These are phyloP conservation scores for Bifiguratus adelaidae DNA, from an alignment of 192 early-diverging fungal species.

Conservation along the genomic window DNA sequence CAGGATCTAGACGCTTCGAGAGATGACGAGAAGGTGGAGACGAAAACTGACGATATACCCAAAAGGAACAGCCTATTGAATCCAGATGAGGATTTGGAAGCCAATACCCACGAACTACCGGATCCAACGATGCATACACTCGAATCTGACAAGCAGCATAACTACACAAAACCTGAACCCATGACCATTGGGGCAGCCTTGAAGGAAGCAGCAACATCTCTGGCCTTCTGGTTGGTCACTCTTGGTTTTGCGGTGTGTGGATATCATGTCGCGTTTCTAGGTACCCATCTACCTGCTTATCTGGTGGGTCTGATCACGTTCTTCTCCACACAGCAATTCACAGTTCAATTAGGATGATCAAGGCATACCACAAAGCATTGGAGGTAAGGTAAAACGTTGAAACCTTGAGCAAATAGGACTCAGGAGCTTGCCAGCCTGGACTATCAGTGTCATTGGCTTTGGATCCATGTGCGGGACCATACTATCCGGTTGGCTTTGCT, in stretches of 20 bases:
- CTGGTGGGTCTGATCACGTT: not conserved
- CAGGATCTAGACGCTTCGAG: not conserved
- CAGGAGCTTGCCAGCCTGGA: too few species aligned
- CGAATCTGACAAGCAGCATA: too few species aligned
- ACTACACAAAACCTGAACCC: not conserved
- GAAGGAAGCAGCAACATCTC: slow-evolving; percentile 12
- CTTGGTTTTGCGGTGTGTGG: slow-evolving; percentile 20
- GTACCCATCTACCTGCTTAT: slow-evolving; percentile 22
- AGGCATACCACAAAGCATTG: not conserved
- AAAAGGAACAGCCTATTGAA: not conserved
- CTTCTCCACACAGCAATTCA: not conserved
- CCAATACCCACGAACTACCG: too few species aligned
- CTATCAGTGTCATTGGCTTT: slow-evolving; percentile 15
- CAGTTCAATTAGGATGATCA: not conserved
- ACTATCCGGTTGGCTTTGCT: slow-evolving; percentile 6
- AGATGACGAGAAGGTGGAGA: not conserved
- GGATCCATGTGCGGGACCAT: slow-evolving; percentile 17
- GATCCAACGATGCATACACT: too few species aligned
- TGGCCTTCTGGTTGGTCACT: slow-evolving; percentile 12
- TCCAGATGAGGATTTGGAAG: too few species aligned
- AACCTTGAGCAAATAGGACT: too few species aligned
- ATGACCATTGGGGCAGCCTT: slow-evolving; percentile 6
- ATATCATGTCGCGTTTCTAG: slow-evolving; percentile 22
- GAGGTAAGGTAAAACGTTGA: not conserved
- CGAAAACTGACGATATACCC: not conserved